phyloP scores from a whole-genome alignment of 2,329 filamentous ascomycete genomes.

The Thermochaetoides dissita region DNA sequence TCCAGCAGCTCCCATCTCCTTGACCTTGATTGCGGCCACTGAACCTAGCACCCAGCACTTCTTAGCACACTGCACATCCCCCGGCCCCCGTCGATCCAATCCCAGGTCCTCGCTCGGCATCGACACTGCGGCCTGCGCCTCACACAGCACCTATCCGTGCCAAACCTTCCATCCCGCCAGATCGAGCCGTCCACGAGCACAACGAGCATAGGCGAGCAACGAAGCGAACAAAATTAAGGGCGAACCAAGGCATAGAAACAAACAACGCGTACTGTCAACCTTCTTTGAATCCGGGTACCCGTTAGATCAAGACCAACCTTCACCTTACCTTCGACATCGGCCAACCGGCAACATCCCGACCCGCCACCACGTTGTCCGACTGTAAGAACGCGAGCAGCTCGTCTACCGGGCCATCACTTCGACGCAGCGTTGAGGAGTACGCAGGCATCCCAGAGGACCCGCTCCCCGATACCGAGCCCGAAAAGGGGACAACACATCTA shows the following conservation, averaged over 20 bases:
- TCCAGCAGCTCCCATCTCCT: no score
- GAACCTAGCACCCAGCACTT: no score
- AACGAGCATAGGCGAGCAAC: background rate
- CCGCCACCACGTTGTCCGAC: constrained; percentile 35
- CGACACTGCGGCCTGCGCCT: no score
- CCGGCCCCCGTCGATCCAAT: no score
- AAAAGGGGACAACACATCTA: constrained; percentile 7
- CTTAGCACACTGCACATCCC: no score
- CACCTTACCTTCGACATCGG: background rate
- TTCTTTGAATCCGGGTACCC: no score
- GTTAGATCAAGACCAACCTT: background rate
- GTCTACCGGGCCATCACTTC: constrained; percentile 24
- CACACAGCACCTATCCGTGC: no score
- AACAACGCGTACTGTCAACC: no score
- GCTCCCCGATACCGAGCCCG: constrained; percentile 14
- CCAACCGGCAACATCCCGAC: constrained; percentile 2
- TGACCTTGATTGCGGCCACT: no score
- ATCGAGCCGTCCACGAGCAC: constrained; percentile 2
- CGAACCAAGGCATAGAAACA: no score
- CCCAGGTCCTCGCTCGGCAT: no score
- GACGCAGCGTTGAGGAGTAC: constrained; percentile 21
- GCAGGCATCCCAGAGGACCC: constrained; percentile 10
- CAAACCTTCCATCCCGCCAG: background rate
- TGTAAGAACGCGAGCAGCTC: constrained; percentile 28
- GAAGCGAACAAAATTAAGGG: no score